These are phyloP conservation scores for Leptomonas pyrrhocoris DNA, from an alignment of 208 protist genomes.

Conservation along the genomic window DNA sequence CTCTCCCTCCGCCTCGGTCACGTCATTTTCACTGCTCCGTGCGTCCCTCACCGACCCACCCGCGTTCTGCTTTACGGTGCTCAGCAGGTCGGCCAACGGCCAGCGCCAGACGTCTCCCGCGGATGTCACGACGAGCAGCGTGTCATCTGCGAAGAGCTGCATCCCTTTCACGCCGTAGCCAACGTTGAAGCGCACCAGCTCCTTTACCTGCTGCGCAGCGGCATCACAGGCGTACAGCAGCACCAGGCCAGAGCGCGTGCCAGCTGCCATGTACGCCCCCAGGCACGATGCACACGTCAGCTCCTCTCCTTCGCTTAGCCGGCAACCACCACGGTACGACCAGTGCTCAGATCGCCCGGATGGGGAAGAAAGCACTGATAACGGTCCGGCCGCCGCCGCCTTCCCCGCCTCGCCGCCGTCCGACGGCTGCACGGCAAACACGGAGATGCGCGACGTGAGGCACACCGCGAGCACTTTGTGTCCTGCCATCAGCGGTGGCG, in stretches of 20 bases:
- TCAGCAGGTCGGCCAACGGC: conserved; percentile 67
- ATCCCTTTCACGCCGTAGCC: conserved; percentile 72
- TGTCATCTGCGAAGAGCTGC: conserved; percentile 64
- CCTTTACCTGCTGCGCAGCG: conserved; percentile 32
- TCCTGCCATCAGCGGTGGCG: not conserved
- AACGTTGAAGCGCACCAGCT: conserved; percentile 83
- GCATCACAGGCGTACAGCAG: conserved; percentile 56
- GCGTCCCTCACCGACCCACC: not conserved
- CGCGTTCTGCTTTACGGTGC: not conserved
- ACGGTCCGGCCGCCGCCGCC: not conserved
- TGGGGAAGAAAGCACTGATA: not conserved
- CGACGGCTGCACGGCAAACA: conserved; percentile 28
- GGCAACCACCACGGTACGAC: conserved; percentile 22
- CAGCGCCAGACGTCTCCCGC: conserved; percentile 86
- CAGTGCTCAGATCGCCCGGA: not conserved
- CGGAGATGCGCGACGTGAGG: conserved; percentile 33
- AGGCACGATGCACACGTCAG: conserved; percentile 68
- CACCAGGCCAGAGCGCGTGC: conserved; percentile 76
- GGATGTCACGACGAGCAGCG: conserved; percentile 74
- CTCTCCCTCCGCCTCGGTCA: conserved; percentile 19
- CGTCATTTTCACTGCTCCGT: not conserved
- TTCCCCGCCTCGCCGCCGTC: not conserved
- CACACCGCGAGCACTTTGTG: conserved; percentile 35
- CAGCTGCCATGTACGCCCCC: conserved; percentile 52
- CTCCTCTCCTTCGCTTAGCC: conserved; percentile 11